Evolutionary conservation across 768 basidiomycete genomes (phyloP).

Genomic region (Lentinula detonsa): DNA sequence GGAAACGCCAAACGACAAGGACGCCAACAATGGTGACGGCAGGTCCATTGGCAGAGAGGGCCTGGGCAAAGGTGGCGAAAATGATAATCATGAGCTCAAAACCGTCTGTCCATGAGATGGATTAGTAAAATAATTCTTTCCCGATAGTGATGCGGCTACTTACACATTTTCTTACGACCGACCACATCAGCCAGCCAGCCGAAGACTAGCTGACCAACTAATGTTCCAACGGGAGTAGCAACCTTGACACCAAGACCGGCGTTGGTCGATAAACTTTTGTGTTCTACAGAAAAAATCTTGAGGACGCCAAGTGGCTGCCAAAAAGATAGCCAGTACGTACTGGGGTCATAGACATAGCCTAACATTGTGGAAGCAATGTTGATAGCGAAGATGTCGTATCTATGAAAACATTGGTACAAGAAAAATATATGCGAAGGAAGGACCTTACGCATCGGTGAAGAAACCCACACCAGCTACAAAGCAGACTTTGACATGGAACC

Average conservation of each 20-base stretch:
- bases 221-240: constrained; percentile 69
- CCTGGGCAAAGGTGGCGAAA: constrained; percentile 72
- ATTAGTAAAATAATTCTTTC: neutral
- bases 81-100: constrained; percentile 80
- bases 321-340: constrained; percentile 13
- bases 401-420: constrained; percentile 12
- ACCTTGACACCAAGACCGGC: constrained; percentile 68
- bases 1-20: constrained; percentile 79
- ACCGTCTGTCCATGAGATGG: constrained; percentile 38
- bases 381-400: constrained; percentile 87
- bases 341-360: constrained; percentile 66
- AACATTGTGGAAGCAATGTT: constrained; percentile 82
- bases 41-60: constrained; percentile 61
- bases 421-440: neutral
- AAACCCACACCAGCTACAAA: constrained; percentile 77
- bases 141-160: constrained; percentile 18
- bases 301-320: neutral
- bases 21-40: constrained; percentile 71
- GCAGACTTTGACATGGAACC: constrained; percentile 82
- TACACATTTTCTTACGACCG: constrained; percentile 79
- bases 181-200: constrained; percentile 76
- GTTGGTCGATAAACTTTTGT: constrained; percentile 42
- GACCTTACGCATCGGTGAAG: constrained; percentile 77
- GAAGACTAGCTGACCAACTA: constrained; percentile 72
- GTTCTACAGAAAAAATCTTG: neutral